Base-by-base conservation (phyloP, 176 grass and related monocot genomes). In the Echinochloa phyllopogon region DNA sequence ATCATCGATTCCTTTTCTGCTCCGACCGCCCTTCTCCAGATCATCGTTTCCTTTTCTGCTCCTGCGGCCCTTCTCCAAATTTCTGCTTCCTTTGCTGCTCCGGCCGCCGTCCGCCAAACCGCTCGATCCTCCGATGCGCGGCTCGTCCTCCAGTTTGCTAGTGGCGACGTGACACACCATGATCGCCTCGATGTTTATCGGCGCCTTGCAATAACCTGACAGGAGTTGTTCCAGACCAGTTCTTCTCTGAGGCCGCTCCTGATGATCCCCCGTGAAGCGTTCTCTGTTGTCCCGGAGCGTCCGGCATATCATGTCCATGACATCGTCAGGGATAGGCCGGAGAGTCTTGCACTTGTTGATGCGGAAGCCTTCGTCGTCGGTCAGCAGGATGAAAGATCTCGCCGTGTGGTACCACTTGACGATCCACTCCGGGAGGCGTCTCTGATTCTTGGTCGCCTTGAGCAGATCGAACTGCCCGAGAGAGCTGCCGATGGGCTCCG, bases 131-230 rank as follows among this genome's bases (percentile, higher is more conserved):
- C 17, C 14, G 6, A 0, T 25, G 11, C 24, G 27, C 24, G 14
- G 14, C 1, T 21, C 37, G 8, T 6, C 16, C 64, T 52, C 63
- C 20, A 65, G 81, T 0, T 29, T 3, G 74, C 89, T 74, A 0
- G 89, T 87, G 14, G 89, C 85, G 37, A 91, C 71, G 25, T 91
- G 89, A 47, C 89, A 91, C 24, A 87, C 56, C 80, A 91, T 84
- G 63, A 91, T 79, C 38, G 45, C 53, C 68, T 83, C 79, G 60
- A 91, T 41, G 24, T 45, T 12, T 2, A 57, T 80, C 8, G 0
- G 0, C 8, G 21, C 37, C 0, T 37, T 21, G 67, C 48, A 44
- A 15, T 85, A 14, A 3, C 0, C 0, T 0, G 52, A 8, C 0
- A 76, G 52, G 29, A n/a, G 0, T 8, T 10, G 0, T 59, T 76